These are phyloP conservation scores for Penicillium diatomitis DNA, from an alignment of 495 filamentous ascomycete species.

Conservation along the genomic window DNA sequence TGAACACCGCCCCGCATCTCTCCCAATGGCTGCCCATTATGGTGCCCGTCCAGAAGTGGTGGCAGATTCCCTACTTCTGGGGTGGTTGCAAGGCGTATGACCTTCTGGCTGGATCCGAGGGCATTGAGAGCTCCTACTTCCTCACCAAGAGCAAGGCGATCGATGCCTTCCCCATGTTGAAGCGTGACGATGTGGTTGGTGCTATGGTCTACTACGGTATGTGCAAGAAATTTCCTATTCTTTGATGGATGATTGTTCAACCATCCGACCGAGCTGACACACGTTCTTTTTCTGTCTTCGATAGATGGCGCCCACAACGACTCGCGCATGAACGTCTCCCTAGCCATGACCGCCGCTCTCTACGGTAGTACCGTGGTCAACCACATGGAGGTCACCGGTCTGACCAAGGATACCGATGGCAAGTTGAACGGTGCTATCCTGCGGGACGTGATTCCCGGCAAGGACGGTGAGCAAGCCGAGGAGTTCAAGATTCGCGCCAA, in stretches of 20 bases:
- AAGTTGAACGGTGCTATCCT: slow-evolving; percentile 70
- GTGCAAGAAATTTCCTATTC: background rate
- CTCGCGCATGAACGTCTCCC: slow-evolving; percentile 94
- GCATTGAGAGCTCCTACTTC: slow-evolving; percentile 96
- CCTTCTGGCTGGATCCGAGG: slow-evolving; percentile 87
- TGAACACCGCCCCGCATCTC: slow-evolving; percentile 92
- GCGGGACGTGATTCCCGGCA: slow-evolving; percentile 61
- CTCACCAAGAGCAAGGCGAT: slow-evolving; percentile 88
- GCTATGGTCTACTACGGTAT: slow-evolving; percentile 91
- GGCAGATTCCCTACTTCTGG: slow-evolving; percentile 98
- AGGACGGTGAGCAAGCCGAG: slow-evolving; percentile 42
- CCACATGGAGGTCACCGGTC: slow-evolving; percentile 77
- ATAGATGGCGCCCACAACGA: slow-evolving; percentile 93
- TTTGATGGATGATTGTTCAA: background rate
- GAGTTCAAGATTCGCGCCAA: slow-evolving; percentile 74
- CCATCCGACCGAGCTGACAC: background rate
- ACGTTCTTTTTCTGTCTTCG: background rate
- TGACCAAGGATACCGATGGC: slow-evolving; percentile 73
- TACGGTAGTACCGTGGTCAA: slow-evolving; percentile 92
- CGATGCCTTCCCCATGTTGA: slow-evolving; percentile 96
- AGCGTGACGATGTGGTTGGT: slow-evolving; percentile 73
- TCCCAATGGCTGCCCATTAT: slow-evolving; percentile 95
- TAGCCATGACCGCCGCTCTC: slow-evolving; percentile 90
- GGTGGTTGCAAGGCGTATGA: slow-evolving; percentile 93
- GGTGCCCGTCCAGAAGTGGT: slow-evolving; percentile 93